phyloP scores from a whole-genome alignment of 1,284 basidiomycete genomes.

The Somion occarium region DNA sequence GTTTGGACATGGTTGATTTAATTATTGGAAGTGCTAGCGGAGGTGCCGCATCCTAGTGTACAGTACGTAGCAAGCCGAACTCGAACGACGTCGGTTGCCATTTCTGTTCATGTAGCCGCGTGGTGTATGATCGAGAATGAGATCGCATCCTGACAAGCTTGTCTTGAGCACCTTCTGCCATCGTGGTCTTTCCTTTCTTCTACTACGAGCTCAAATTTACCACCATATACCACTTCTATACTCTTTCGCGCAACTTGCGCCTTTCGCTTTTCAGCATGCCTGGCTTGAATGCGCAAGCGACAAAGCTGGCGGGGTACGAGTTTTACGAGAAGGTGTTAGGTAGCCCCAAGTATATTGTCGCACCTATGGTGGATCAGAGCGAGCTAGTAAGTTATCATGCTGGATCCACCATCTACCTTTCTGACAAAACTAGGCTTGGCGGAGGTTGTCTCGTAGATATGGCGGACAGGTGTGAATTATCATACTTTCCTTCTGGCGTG shows the following conservation, averaged over 20 bases:
- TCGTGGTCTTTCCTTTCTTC: no score
- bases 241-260: slow-evolving; percentile 1
- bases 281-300: slow-evolving; percentile 15
- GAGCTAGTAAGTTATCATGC: slow-evolving; percentile 71
- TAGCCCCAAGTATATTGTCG: slow-evolving; percentile 85
- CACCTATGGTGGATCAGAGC: slow-evolving; percentile 98
- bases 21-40: no score
- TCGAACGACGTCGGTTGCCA: no score
- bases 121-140: no score
- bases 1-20: no score
- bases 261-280: slow-evolving; percentile 16
- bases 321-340: slow-evolving; percentile 77
- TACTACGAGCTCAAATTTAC: no score
- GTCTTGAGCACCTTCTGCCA: no score
- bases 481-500: slow-evolving; percentile 10
- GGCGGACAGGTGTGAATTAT: slow-evolving; percentile 60
- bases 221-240: not conserved
- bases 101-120: no score
- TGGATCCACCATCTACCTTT: no score
- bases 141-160: no score
- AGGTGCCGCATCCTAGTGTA: no score
- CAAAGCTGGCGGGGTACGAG: slow-evolving; percentile 75
- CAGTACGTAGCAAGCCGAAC: no score
- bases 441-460: slow-evolving; percentile 83
- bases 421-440: slow-evolving; percentile 66